Evolutionary conservation across 352 stramenopile species (phyloP), one percentile per base, ranked within the genome.

Genomic region (Globisporangium takayamanum): DNA sequence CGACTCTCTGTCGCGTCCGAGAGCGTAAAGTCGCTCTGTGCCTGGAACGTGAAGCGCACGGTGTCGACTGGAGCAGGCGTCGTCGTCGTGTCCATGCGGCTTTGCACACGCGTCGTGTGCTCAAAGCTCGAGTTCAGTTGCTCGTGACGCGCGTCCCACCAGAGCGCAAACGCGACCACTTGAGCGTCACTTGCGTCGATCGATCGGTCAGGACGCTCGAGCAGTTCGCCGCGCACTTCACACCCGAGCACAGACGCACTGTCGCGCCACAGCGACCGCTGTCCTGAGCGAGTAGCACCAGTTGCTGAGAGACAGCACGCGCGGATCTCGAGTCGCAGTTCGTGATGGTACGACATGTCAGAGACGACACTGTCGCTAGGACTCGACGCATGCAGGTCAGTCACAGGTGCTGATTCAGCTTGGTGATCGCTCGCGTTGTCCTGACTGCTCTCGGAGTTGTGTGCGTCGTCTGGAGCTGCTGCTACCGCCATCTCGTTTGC

Each of bases 51-150:
- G 47, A 73, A 70, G 8, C 58, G 28, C 1, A 71, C 37, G 14
- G 30, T 46, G 37, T 61, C 57, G 25, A 60, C 58, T 16, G 61
- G 51, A 4, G 76, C 33, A 18, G 37, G 16, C 20, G 11, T 15
- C 16, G 11, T 15, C 16, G 11, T n/a, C 5, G 54, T 45, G 0
- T 37, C 30, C 37, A 28, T 30, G 15, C 41, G 8, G 37, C 46
- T 58, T 50, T 14, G 10, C 0, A 57, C 61, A n/a, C 63, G 57
- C 10, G 76, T 62, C 5, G 60, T 58, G 57, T 81, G 71, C 26
- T 63, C 55, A 42, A 86, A 84, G 26, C 61, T 58, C 0, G 76
- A 84, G 53, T 87, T 84, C 39, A 80, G 61, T 12, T 64, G 64
- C 1, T 20, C 41, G 37, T 80, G 62, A 12, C 61, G 53, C 30